Percentiles rank a stretch among this genome's conserved stretches.
These are phyloP conservation scores for Cyclotella distinguenda DNA, from an alignment of 108 stramenopile genomes.

Conservation along the genomic window DNA sequence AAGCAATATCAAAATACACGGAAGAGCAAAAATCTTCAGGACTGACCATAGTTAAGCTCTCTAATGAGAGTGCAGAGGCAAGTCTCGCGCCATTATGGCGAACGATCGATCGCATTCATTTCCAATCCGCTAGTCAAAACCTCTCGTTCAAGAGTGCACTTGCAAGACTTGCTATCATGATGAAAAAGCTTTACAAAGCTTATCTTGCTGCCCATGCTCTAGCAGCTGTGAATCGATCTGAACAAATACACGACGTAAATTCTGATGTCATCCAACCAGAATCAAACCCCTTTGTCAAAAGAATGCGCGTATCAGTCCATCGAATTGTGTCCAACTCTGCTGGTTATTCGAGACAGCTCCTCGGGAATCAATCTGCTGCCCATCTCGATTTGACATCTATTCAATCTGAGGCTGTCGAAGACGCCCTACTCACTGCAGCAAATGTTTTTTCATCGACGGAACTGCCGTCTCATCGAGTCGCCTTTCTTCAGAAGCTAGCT, in stretches of 20 bases:
- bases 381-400: slow-evolving; percentile 48
- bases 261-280: slow-evolving; percentile 34
- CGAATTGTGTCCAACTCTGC: slow-evolving; percentile 80
- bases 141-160: slow-evolving; percentile 82
- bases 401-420: slow-evolving; percentile 86
- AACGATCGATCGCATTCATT: slow-evolving; percentile 81
- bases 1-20: slow-evolving; percentile 66
- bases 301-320: slow-evolving; percentile 70
- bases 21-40: slow-evolving; percentile 62
- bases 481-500: slow-evolving; percentile 82
- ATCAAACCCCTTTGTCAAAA: slow-evolving; percentile 56
- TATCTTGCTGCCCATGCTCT: slow-evolving; percentile 89
- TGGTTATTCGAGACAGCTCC: slow-evolving; percentile 80
- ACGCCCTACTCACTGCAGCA: slow-evolving; percentile 82
- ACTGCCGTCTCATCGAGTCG: slow-evolving; percentile 79
- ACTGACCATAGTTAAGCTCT: slow-evolving; percentile 55
- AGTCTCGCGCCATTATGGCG: slow-evolving; percentile 82
- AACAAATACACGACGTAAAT: slow-evolving; percentile 9
- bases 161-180: slow-evolving; percentile 74
- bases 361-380: slow-evolving; percentile 65
- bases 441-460: slow-evolving; percentile 87
- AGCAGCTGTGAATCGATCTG: slow-evolving; percentile 53
- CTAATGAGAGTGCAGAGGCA: slow-evolving; percentile 82
- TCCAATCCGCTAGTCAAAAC: slow-evolving; percentile 83
- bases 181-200: slow-evolving; percentile 80